Evolutionary conservation across 352 stramenopile species (phyloP), one percentile per base, ranked within the genome.

Genomic region (Phytophthora sansomeana): DNA sequence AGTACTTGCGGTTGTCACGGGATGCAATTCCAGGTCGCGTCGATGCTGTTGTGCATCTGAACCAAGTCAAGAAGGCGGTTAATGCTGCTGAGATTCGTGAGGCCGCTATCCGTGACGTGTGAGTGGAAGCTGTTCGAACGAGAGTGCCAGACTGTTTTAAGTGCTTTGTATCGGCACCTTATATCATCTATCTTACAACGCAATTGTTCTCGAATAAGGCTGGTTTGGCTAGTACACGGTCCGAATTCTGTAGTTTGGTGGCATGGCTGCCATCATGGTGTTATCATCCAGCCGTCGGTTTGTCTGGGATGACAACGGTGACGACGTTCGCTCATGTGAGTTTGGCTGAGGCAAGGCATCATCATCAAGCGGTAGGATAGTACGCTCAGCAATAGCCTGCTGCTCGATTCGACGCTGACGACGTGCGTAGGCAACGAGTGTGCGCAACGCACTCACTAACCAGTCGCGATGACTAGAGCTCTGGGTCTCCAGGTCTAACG

Each of bases 381-480:
- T 28, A 16, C 75, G 74, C 58, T 94, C 85, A 46, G 81, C 80
- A 51, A 94, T 90, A n/a, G 83, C 86, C n/a, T 87, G 84, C 26
- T 88, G 74, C 69, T 96, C 87, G 5, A 81, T 82, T 30, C 82
- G 66, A 41, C 87, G 85, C 55, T 96, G 87, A 24, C 83, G 85
- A 29, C 77, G 75, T 35, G 85, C 72, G 56, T 96, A 94, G 7
- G 80, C 76, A 10, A 94, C 78, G 5, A 96, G 78, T 32, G 86
- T 94, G 5, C 81, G 77, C 30, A 96, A 63, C 4, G 87, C 85
- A 59, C 83, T 92, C 36, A 92, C 77, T 47, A 96, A 67, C 87
- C 87, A 96, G 71, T 96, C 86, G 9, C 87, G 85, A 63, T 96
- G 83, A 57, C 78, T 87, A 46, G 67, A 65, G 38, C 82, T 93